phyloP scores from a whole-genome alignment of 129 eudicot species.

The Smallanthus sonchifolius region DNA sequence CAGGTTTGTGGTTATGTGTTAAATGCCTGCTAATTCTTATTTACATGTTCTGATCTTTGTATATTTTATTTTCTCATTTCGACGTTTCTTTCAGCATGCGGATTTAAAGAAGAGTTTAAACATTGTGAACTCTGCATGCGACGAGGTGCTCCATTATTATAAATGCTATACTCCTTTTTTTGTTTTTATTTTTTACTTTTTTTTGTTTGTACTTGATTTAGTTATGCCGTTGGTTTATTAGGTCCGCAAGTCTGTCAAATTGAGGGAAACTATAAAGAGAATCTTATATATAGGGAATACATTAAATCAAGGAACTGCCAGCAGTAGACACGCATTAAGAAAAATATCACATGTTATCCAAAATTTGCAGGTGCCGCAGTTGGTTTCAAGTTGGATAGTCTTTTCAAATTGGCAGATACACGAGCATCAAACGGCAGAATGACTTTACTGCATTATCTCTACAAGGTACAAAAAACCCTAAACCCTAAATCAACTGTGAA shows the following conservation, averaged over 20 bases:
- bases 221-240: conserved; percentile 25
- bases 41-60: not conserved
- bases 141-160: conserved; percentile 56
- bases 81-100: conserved; percentile 40
- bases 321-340: conserved; percentile 39
- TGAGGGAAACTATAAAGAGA: conserved; percentile 67
- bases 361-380: conserved; percentile 60
- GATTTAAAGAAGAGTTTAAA: conserved; percentile 66
- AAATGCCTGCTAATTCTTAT: conserved; percentile 2
- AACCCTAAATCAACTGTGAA: too few relatives aligned
- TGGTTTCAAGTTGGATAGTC: conserved; percentile 91
- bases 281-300: conserved; percentile 65
- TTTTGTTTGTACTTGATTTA: not conserved
- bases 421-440: conserved; percentile 75
- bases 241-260: conserved; percentile 68
- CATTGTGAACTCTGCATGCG: conserved; percentile 61
- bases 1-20: conserved; percentile 50
- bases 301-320: conserved; percentile 83
- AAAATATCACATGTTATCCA: conserved; percentile 1
- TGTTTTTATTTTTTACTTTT: too few relatives aligned
- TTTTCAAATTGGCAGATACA: conserved; percentile 73
- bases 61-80: conserved; percentile 1
- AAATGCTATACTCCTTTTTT: not conserved
- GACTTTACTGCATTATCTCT: conserved; percentile 90
- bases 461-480: too few relatives aligned